phyloP scores from a whole-genome alignment of 768 basidiomycete genomes.

The Rhodotorula babjevae region DNA sequence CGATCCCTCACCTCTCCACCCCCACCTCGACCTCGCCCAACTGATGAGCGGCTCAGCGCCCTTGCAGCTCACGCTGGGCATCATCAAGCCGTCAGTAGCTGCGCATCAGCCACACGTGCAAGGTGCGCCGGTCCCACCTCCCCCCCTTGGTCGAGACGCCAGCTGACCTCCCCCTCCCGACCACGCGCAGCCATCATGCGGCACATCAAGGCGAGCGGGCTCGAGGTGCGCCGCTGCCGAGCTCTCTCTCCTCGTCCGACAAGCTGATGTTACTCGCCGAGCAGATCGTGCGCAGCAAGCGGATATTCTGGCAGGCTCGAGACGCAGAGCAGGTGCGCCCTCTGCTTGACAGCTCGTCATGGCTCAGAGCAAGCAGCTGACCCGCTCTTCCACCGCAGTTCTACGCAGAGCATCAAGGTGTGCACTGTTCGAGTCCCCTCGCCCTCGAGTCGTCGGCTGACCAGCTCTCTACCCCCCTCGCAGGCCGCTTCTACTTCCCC shows the following conservation, averaged over 20 bases:
- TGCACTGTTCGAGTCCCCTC: too few species aligned
- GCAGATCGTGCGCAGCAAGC: constrained; percentile 40
- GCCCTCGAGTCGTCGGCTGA: accelerated
- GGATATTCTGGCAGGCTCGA: constrained; percentile 32
- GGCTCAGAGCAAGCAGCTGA: not conserved
- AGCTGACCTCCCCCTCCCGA: not conserved
- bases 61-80: constrained; percentile 39
- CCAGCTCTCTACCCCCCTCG: not conserved
- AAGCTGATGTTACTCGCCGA: too few species aligned
- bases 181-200: constrained; percentile 27
- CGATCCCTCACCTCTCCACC: not conserved
- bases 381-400: constrained; percentile 9
- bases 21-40: not conserved
- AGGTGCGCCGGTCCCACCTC: constrained; percentile 7
- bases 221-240: constrained; percentile 13
- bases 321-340: constrained; percentile 37
- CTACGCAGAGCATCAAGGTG: constrained; percentile 39
- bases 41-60: not conserved
- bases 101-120: constrained; percentile 38
- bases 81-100: constrained; percentile 40
- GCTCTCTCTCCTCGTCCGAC: not conserved
- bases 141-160: not conserved
- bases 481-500: constrained; percentile 43
- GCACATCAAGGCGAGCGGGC: constrained; percentile 27
- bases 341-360: not conserved